Evolutionary conservation across 306 rosid genomes (phyloP).

Genomic region (Cicer bijugum): DNA sequence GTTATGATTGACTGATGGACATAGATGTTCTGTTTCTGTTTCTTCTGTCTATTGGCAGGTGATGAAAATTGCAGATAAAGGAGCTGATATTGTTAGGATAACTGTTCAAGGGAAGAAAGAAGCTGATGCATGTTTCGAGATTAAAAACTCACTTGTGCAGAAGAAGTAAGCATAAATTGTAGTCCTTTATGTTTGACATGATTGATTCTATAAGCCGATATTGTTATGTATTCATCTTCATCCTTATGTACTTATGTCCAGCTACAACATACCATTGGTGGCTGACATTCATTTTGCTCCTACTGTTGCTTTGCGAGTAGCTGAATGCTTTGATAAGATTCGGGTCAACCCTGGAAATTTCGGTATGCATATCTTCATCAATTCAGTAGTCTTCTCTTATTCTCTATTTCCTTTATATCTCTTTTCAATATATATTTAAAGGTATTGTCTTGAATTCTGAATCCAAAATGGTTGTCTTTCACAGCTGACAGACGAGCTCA

Average conservation of each 20-base stretch:
- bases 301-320: conserved; percentile 77
- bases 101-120: conserved; percentile 98
- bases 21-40: conserved; percentile 31
- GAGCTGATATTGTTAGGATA: conserved; percentile 92
- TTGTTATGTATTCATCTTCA: conserved; percentile 32
- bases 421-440: neutral
- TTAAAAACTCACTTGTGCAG: conserved; percentile 91
- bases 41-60: conserved; percentile 60
- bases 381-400: conserved; percentile 6
- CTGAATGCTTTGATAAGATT: conserved; percentile 92
- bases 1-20: neutral
- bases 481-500: conserved; percentile 99
- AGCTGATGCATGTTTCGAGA: conserved; percentile 96
- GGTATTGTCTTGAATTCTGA: conserved; percentile 32
- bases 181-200: conserved; percentile 21
- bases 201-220: conserved; percentile 17
- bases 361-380: conserved; percentile 55
- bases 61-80: conserved; percentile 90
- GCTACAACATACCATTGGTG: conserved; percentile 83
- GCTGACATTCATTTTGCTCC: conserved; percentile 97
- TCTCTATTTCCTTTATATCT: neutral
- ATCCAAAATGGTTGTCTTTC: conserved; percentile 45
- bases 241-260: conserved; percentile 50
- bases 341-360: conserved; percentile 96
- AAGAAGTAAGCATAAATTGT: conserved; percentile 66